Evolutionary conservation across 306 rosid species (phyloP).

Genomic region (Coriaria nepalensis): DNA sequence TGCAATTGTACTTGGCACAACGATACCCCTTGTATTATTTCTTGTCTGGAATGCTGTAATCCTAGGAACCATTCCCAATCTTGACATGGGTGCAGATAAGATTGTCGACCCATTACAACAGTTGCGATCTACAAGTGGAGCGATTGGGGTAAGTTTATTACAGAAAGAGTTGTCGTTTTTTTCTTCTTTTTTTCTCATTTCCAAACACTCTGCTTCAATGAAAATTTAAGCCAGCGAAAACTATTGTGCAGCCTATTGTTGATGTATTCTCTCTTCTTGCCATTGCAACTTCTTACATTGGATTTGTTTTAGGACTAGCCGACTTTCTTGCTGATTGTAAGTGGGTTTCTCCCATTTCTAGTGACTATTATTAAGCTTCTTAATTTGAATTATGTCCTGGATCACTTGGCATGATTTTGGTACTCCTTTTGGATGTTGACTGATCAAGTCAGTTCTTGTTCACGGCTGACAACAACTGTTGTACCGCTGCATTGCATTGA

Average conservation of each 20-base stretch:
- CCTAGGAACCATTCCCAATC: slow-evolving; percentile 44
- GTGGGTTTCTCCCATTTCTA: slow-evolving; percentile 11
- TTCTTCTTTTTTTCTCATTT: neutral
- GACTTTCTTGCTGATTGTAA: slow-evolving; percentile 68
- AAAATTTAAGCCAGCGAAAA: neutral
- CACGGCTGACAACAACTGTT: no score
- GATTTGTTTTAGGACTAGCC: slow-evolving; percentile 66
- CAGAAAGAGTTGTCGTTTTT: neutral
- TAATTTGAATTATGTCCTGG: neutral
- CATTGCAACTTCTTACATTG: slow-evolving; percentile 63
- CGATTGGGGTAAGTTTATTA: slow-evolving; percentile 45
- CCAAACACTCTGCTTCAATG: neutral
- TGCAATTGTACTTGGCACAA: slow-evolving; percentile 60
- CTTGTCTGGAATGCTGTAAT: slow-evolving; percentile 75
- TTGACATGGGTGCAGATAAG: slow-evolving; percentile 27
- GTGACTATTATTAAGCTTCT: neutral
- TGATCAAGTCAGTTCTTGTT: neutral
- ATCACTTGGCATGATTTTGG: neutral
- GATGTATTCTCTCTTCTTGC: slow-evolving; percentile 68
- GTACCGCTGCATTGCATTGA: neutral
- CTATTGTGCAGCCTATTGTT: slow-evolving; percentile 57
- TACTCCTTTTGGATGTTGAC: neutral
- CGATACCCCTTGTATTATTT: slow-evolving; percentile 55
- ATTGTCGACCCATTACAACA: slow-evolving; percentile 54
- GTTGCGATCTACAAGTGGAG: slow-evolving; percentile 45